A percentile compares a stretch with the other conserved stretches of the same genome.
phyloP scores from a whole-genome alignment of 139 green algal species.

The Diplosphaera chodatii region DNA sequence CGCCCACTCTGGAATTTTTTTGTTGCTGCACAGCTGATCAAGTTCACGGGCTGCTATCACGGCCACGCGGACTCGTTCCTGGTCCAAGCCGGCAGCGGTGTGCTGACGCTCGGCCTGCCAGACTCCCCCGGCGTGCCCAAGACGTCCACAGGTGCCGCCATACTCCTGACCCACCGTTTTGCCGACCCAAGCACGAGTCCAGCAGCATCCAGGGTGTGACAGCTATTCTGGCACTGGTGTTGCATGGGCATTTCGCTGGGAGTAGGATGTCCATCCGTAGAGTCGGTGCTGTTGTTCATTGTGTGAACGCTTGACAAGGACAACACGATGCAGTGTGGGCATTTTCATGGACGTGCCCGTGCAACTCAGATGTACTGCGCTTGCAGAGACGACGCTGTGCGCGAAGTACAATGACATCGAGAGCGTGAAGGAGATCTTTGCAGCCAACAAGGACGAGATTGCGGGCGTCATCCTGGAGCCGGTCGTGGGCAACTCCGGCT shows the following conservation, averaged over 20 bases:
- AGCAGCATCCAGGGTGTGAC: too few relatives aligned
- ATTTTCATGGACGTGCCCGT: too few relatives aligned
- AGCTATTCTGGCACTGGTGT: too few relatives aligned
- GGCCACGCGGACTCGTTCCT: slow-evolving; percentile 94
- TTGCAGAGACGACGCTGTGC: slow-evolving; percentile 51
- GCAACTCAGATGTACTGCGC: neutral
- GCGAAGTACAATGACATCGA: slow-evolving; percentile 79
- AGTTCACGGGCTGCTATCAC: slow-evolving; percentile 99
- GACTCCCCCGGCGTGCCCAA: slow-evolving; percentile 87
- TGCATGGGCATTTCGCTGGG: too few relatives aligned
- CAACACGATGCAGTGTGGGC: too few relatives aligned
- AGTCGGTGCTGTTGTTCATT: too few relatives aligned
- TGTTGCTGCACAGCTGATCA: slow-evolving; percentile 56
- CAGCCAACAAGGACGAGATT: slow-evolving; percentile 93
- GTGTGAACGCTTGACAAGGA: too few relatives aligned
- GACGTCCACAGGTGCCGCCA: slow-evolving; percentile 45
- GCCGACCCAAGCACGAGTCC: too few relatives aligned
- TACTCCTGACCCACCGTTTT: too few relatives aligned
- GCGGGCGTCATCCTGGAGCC: slow-evolving; percentile 95
- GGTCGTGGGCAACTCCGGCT: slow-evolving; percentile 94
- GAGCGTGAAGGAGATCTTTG: slow-evolving; percentile 68
- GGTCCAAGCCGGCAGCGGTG: slow-evolving; percentile 90
- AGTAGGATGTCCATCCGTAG: too few relatives aligned
- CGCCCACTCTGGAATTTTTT: too few relatives aligned
- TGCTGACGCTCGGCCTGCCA: slow-evolving; percentile 94